Percentiles rank a stretch among this genome's conserved stretches.
phyloP scores from a whole-genome alignment of 2,329 filamentous ascomycete genomes.

The Cordyceps farinosa region DNA sequence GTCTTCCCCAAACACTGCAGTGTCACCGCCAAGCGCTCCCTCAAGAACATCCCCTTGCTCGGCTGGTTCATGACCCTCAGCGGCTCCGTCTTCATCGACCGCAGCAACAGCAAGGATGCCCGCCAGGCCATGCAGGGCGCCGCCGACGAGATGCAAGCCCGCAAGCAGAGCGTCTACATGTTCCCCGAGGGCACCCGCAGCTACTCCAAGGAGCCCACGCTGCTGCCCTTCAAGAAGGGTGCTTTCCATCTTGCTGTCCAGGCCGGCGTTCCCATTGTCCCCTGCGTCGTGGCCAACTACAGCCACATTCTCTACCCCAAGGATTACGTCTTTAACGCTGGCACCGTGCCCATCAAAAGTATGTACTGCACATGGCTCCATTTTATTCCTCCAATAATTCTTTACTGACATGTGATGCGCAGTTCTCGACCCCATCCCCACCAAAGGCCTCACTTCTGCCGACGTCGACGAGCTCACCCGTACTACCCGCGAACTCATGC shows the following conservation, averaged over 20 bases:
- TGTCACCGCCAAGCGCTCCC: slow-evolving; percentile 84
- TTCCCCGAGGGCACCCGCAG: slow-evolving; percentile 92
- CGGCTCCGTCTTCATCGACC: slow-evolving; percentile 93
- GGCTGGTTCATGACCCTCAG: slow-evolving; percentile 93
- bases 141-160: slow-evolving; percentile 69
- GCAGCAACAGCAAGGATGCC: slow-evolving; percentile 77
- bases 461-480: slow-evolving; percentile 74
- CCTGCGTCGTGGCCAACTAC: slow-evolving; percentile 78
- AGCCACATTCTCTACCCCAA: slow-evolving; percentile 66
- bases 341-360: slow-evolving; percentile 74
- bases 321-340: slow-evolving; percentile 61
- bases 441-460: slow-evolving; percentile 64
- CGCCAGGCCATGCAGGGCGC: slow-evolving; percentile 82
- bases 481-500: slow-evolving; percentile 70
- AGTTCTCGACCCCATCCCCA: slow-evolving; percentile 81
- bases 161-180: slow-evolving; percentile 76
- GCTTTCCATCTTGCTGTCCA: slow-evolving; percentile 95
- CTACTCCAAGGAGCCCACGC: slow-evolving; percentile 73
- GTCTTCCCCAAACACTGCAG: slow-evolving; percentile 90
- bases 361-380: slow-evolving; percentile 24
- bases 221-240: slow-evolving; percentile 98
- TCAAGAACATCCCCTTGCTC: slow-evolving; percentile 77
- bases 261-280: slow-evolving; percentile 89
- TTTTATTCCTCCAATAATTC: neutral
- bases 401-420: neutral